Evolutionary conservation across 2,329 filamentous ascomycete species (phyloP).

Genomic region (Cercospora sp.): DNA sequence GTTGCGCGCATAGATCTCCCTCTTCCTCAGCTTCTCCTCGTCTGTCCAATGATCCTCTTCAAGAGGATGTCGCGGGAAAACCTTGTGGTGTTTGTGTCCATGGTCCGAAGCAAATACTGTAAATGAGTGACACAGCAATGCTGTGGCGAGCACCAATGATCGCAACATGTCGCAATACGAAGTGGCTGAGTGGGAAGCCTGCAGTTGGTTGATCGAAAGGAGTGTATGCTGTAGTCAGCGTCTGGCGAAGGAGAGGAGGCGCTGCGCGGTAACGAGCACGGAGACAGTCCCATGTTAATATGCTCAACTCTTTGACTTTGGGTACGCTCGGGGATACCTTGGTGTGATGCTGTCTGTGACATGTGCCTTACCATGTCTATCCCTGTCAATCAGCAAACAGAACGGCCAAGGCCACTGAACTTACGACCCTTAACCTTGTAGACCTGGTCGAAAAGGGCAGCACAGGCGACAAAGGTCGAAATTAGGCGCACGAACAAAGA

Average conservation of each 20-base stretch:
- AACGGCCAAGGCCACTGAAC: neutral
- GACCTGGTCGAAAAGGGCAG: neutral
- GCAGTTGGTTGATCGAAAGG: neutral
- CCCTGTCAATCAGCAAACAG: neutral
- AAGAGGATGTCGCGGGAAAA: slow-evolving; percentile 3
- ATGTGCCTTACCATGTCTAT: neutral
- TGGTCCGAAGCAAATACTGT: slow-evolving; percentile 1
- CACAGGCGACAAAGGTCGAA: neutral
- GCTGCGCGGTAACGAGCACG: neutral
- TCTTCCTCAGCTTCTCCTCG: slow-evolving; percentile 1
- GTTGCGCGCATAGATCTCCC: slow-evolving; percentile 7
- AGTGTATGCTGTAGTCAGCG: neutral
- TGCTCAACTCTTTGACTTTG: neutral
- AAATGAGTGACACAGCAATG: slow-evolving; percentile 15
- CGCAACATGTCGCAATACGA: slow-evolving; percentile 5
- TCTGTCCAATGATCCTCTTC: slow-evolving; percentile 2
- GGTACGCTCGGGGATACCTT: neutral
- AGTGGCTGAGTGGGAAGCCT: slow-evolving; percentile 6
- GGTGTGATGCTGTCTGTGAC: neutral
- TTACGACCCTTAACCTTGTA: neutral
- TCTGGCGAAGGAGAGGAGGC: slow-evolving; percentile 4
- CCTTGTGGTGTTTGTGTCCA: neutral
- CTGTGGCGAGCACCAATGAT: slow-evolving; percentile 2
- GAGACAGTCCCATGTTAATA: neutral
- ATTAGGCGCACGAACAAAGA: neutral